Evolutionary conservation across 2,329 filamentous ascomycete genomes (phyloP).

Genomic region (Botrytis deweyae): DNA sequence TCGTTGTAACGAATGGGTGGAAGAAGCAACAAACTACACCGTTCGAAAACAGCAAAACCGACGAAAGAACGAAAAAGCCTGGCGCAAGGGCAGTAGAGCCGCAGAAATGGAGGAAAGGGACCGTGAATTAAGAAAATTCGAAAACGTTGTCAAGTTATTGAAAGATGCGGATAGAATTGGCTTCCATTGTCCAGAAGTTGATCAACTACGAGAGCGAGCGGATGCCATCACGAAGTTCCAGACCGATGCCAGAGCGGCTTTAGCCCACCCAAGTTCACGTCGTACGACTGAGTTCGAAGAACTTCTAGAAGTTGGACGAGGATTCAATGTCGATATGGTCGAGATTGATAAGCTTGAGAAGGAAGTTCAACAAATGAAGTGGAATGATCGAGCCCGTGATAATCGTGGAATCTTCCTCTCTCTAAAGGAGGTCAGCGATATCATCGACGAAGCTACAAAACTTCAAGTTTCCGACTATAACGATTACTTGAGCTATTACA

Average conservation of each 20-base stretch:
- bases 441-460: constrained; percentile 75
- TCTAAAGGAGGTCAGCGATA: constrained; percentile 72
- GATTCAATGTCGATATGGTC: constrained; percentile 87
- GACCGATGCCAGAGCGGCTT: constrained; percentile 66
- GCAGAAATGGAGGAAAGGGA: constrained; percentile 82
- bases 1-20: constrained; percentile 95
- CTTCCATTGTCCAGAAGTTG: constrained; percentile 92
- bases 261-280: constrained; percentile 63
- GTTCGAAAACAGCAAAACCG: constrained; percentile 97
- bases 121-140: constrained; percentile 81
- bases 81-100: constrained; percentile 73
- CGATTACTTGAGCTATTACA: constrained; percentile 73
- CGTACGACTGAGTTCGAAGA: constrained; percentile 80
- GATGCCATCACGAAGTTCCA: constrained; percentile 84
- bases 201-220: constrained; percentile 78
- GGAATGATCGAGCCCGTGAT: constrained; percentile 75
- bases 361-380: constrained; percentile 80
- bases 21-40: constrained; percentile 94
- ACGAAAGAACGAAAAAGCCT: constrained; percentile 88
- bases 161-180: constrained; percentile 80
- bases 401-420: constrained; percentile 65
- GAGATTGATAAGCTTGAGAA: constrained; percentile 81
- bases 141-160: constrained; percentile 83
- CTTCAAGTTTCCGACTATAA: constrained; percentile 78
- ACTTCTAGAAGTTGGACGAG: constrained; percentile 82